phyloP scores from a whole-genome alignment of 202 grass and related monocot species.

The Alloteropsis angusta region DNA sequence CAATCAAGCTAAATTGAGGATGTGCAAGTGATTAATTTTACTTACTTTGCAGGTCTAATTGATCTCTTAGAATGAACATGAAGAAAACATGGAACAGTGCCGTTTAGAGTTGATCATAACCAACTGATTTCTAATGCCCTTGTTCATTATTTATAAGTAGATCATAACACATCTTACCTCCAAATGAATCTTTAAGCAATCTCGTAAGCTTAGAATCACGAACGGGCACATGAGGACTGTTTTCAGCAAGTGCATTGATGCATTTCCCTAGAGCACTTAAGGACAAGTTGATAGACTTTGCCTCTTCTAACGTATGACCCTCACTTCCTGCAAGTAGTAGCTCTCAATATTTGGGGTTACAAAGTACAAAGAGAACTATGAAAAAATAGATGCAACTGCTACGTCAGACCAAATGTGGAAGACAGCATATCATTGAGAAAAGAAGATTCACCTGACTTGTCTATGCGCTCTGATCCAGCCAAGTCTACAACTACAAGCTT shows the following conservation, averaged over 20 bases:
- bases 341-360: constrained; percentile 10
- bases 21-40: not conserved
- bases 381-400: not conserved
- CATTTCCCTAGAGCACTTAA: constrained; percentile 94
- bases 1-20: not conserved
- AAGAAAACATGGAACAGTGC: not conserved
- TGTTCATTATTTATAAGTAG: not conserved
- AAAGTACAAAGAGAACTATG: constrained; percentile 12
- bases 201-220: constrained; percentile 98
- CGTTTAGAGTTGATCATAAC: not conserved
- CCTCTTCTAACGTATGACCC: constrained; percentile 98
- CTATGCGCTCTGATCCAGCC: constrained; percentile 95
- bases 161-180: constrained; percentile 44
- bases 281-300: constrained; percentile 98
- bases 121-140: not conserved
- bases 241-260: constrained; percentile 99
- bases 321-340: constrained; percentile 76
- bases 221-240: constrained; percentile 88
- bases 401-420: not conserved
- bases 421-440: not conserved
- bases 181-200: constrained; percentile 99
- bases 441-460: constrained; percentile 65
- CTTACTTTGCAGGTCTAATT: not conserved
- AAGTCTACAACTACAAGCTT: constrained; percentile 98
- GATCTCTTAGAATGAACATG: not conserved